Evolutionary conservation across 129 eudicot genomes (phyloP).

Genomic region (Oenanthe sinensis): DNA sequence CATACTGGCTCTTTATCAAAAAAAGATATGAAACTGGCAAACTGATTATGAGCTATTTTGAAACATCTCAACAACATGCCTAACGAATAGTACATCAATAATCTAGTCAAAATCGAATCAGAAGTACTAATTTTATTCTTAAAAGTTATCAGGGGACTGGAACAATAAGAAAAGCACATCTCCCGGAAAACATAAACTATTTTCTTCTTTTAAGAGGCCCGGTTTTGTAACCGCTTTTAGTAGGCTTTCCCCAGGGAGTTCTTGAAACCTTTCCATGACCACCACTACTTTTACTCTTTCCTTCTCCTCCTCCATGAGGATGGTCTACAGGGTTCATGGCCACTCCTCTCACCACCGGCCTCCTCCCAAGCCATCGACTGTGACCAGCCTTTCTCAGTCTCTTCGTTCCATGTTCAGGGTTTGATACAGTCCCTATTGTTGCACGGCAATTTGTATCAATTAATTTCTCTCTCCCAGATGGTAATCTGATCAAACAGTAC

Average conservation of each 20-base stretch:
- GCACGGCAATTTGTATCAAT: constrained; percentile 61
- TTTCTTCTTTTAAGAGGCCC: constrained; percentile 59
- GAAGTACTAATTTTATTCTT: background rate
- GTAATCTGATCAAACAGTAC: constrained; percentile 44
- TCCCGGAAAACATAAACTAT: constrained; percentile 3
- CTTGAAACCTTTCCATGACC: constrained; percentile 44
- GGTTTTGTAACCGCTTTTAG: constrained; percentile 73
- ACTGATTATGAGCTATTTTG: too few species aligned
- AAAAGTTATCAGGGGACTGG: background rate
- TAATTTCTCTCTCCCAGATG: constrained; percentile 52
- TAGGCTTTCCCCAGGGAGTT: constrained; percentile 84
- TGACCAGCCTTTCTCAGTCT: constrained; percentile 77
- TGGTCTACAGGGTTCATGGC: constrained; percentile 91
- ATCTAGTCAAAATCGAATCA: background rate
- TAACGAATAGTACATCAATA: too few species aligned
- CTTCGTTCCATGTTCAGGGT: constrained; percentile 47
- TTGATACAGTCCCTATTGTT: constrained; percentile 62
- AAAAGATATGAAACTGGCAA: too few species aligned
- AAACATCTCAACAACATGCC: too few species aligned
- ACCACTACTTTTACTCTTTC: constrained; percentile 83
- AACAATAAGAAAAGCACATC: background rate
- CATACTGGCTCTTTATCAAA: too few species aligned
- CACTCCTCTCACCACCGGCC: constrained; percentile 78
- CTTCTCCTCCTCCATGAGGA: constrained; percentile 98
- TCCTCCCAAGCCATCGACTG: constrained; percentile 61